Evolutionary conservation across 805 yeast genomes (phyloP).

Genomic region (Ogataea saltuana): DNA sequence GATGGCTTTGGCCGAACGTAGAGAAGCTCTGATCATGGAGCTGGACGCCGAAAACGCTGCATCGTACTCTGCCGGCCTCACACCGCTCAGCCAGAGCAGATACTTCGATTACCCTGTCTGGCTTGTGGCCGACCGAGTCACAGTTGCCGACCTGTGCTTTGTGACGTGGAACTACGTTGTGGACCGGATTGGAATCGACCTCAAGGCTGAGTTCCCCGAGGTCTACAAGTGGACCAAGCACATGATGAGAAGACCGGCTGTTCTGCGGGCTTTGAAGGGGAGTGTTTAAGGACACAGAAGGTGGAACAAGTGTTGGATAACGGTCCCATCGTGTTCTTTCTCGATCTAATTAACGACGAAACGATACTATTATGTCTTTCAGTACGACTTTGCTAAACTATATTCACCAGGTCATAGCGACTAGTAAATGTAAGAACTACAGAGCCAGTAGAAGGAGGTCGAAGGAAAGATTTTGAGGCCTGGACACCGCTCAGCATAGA

Average conservation of each 20-base stretch:
- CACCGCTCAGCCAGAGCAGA: conserved; percentile 80
- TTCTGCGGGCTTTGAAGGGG: conserved; percentile 76
- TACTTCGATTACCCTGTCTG: conserved; percentile 93
- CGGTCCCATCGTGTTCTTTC: no score
- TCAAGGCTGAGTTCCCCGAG: conserved; percentile 88
- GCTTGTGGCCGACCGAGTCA: conserved; percentile 82
- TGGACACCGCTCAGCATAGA: no score
- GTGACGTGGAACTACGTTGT: conserved; percentile 98
- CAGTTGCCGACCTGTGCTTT: conserved; percentile 89
- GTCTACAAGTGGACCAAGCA: conserved; percentile 94
- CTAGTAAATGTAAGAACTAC: no score
- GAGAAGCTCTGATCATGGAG: conserved; percentile 89
- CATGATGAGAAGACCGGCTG: conserved; percentile 95
- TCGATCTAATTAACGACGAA: background rate
- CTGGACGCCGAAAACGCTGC: conserved; percentile 85
- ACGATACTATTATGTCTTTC: background rate
- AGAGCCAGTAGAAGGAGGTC: no score
- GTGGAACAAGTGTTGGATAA: background rate
- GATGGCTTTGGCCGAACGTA: conserved; percentile 89
- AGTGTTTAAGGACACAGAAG: conserved; percentile 8
- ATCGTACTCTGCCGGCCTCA: conserved; percentile 82
- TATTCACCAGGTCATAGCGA: no score
- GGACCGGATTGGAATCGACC: conserved; percentile 85
- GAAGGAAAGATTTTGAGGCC: no score
- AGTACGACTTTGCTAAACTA: no score